phyloP scores from a whole-genome alignment of 768 basidiomycete species.

The Rhodocollybia butyracea region DNA sequence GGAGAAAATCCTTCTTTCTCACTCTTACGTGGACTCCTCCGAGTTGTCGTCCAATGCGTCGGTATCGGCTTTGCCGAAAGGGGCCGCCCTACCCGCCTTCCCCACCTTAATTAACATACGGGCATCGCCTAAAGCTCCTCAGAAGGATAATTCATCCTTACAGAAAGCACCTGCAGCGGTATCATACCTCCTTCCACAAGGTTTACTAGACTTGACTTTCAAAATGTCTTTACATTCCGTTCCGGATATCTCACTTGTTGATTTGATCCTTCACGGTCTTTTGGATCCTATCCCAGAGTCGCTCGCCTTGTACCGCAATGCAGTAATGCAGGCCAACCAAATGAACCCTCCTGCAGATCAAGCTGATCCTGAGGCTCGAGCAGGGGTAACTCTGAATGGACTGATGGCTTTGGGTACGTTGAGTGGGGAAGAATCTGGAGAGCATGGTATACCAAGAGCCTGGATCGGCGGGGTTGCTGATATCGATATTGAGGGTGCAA shows the following conservation, averaged over 20 bases:
- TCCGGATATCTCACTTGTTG: neutral
- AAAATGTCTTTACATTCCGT: neutral
- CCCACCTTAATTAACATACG: no score
- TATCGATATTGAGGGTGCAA: neutral
- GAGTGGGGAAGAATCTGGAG: slow-evolving; percentile 2
- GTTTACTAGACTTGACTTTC: neutral
- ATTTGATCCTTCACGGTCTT: slow-evolving; percentile 3
- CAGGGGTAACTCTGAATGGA: neutral
- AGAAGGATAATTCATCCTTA: no score
- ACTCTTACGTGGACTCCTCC: neutral
- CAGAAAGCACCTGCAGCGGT: neutral
- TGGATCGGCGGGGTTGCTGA: slow-evolving; percentile 4
- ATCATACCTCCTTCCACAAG: neutral
- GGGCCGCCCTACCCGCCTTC: slow-evolving; percentile 2
- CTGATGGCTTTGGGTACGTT: neutral
- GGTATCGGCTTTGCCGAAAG: neutral
- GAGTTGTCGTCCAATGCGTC: neutral
- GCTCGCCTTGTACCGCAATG: neutral
- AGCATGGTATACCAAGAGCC: neutral
- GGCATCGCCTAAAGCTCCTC: no score
- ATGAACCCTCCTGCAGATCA: neutral
- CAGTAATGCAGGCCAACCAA: neutral
- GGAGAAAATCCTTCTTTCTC: slow-evolving; percentile 2
- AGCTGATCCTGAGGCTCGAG: no score
- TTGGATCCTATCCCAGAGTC: slow-evolving; percentile 1